phyloP scores from a whole-genome alignment of 1,284 basidiomycete species.

The Puccinia horiana region DNA sequence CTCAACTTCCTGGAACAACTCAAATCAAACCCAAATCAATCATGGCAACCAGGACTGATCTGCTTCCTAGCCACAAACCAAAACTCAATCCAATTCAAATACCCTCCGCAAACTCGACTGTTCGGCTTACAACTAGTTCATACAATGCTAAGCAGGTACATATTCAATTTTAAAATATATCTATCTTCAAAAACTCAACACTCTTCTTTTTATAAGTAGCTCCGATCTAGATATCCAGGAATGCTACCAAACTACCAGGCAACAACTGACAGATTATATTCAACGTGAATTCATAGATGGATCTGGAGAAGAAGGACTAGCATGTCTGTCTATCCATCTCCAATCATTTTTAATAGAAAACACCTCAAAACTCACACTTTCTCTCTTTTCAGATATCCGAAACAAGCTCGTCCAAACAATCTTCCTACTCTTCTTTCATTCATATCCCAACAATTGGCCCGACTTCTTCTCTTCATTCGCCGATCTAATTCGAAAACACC shows the following conservation, averaged over 20 bases:
- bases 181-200: too few species aligned
- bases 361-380: constrained; percentile 33
- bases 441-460: constrained; percentile 80
- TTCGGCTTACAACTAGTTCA: constrained; percentile 49
- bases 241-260: constrained; percentile 35
- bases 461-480: constrained; percentile 61
- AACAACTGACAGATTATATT: constrained; percentile 48
- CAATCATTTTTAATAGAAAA: background rate
- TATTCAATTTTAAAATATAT: too few species aligned
- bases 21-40: constrained; percentile 22
- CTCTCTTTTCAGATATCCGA: constrained; percentile 66
- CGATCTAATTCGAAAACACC: constrained; percentile 67
- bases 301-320: constrained; percentile 24
- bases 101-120: constrained; percentile 41
- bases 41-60: constrained; percentile 46
- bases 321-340: constrained; percentile 19
- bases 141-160: constrained; percentile 38
- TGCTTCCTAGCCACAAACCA: constrained; percentile 21
- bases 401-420: constrained; percentile 99
- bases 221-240: background rate
- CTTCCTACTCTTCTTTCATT: constrained; percentile 87
- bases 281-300: constrained; percentile 46
- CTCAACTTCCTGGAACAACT: constrained; percentile 42
- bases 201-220: too few species aligned
- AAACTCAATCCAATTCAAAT: constrained; percentile 15